Evolutionary conservation across 2,329 filamentous ascomycete genomes (phyloP), one percentile per base, ranked within the genome.

Genomic region (Sclerotinia borealis): DNA sequence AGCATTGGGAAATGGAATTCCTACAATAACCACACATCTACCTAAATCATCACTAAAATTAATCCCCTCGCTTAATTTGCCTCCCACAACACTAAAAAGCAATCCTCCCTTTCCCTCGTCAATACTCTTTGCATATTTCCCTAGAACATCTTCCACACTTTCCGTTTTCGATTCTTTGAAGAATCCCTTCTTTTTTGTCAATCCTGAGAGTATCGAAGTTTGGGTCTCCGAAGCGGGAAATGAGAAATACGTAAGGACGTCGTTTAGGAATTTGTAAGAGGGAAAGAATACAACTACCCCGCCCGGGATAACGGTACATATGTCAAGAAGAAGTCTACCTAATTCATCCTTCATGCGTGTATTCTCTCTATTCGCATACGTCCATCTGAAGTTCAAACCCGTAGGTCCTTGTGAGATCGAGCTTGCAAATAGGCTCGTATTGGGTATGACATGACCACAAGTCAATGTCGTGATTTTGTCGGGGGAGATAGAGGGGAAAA

Each of bases 231-330:
- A 39, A 69, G 67, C 64, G 75, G 68, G 84, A 81, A 49, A 19
- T 90, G 90, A 93, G 0, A 78, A 50, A 1, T 31, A 2, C 2
- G 76, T 73, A 8, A 89, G 78, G 8, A 96, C 91, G 52, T 87
- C 85, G 55, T 92, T 87, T 0, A 99, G 83, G 74, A 96, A 98
- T 11, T 89, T 85, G 75, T 99, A 98, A 75, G 92, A 96, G 1
- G 95, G 93, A 70, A 99, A 98, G 79, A 99, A 99, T 0, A 93
- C 87, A 0, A 99, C 92, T 1, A 97, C 84, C 2, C 95, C 95
- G 69, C 97, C 93, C 0, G 92, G 92, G 0, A 97, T 89, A 5
- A 85, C 79, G 8, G 83, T 81, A 69, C 89, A 90, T 6, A 95
- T 80, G 59, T 88, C 87, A 1, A 92, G 74, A 9, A 99, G 79